These are phyloP conservation scores for Botrytis pseudocinerea DNA, from an alignment of 2,329 filamentous ascomycete species.

Conservation along the genomic window DNA sequence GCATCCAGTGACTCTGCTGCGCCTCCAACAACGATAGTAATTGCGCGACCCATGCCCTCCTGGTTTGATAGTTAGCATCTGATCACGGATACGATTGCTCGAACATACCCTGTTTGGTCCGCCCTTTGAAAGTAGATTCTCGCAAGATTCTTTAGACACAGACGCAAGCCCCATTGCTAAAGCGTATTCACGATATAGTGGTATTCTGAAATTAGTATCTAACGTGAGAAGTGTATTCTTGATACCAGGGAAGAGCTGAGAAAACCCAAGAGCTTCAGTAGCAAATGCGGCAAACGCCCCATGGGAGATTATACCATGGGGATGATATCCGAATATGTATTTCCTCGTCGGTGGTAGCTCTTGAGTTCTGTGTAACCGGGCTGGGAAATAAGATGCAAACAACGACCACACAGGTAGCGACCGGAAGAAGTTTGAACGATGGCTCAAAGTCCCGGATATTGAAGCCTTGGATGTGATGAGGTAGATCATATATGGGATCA, in stretches of 20 bases:
- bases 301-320: constrained; percentile 95
- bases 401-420: constrained; percentile 77
- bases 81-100: neutral
- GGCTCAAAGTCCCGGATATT: constrained; percentile 71
- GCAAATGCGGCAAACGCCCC: constrained; percentile 92
- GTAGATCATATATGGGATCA: constrained; percentile 77
- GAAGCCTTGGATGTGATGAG: constrained; percentile 77
- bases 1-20: constrained; percentile 91
- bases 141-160: constrained; percentile 88
- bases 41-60: constrained; percentile 90
- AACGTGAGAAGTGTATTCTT: constrained; percentile 91
- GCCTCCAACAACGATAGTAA: constrained; percentile 93
- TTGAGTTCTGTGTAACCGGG: constrained; percentile 80
- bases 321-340: constrained; percentile 97
- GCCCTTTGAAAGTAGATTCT: constrained; percentile 80
- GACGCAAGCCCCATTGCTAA: constrained; percentile 83
- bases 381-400: constrained; percentile 92
- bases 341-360: constrained; percentile 78
- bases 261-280: constrained; percentile 86
- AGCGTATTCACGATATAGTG: constrained; percentile 93
- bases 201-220: constrained; percentile 93
- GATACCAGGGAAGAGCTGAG: constrained; percentile 87
- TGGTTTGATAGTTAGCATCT: constrained; percentile 31
- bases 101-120: constrained; percentile 59
- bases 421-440: constrained; percentile 74